Evolutionary conservation across 176 grass and related monocot species (phyloP), one percentile per base, ranked within the genome.

Genomic region (Bolboschoenus planiculmis): DNA sequence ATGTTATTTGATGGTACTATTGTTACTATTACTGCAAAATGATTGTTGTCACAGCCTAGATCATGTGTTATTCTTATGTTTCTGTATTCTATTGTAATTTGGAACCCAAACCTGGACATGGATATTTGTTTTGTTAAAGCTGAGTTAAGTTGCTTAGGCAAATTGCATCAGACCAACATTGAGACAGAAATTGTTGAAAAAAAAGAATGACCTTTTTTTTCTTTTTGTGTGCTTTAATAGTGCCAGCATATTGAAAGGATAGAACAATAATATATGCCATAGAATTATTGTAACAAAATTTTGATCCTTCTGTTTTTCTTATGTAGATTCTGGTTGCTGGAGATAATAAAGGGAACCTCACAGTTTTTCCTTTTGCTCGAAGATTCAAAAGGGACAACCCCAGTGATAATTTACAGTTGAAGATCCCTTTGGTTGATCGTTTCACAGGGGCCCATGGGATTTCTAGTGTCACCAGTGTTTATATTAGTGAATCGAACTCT

Each of bases 391-490:
- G 36, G 35, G 18, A 74, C 68, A 83, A 66, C 34, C 60, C 33
- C 43, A 59, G 10, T 75, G 71, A 78, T 83, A 73, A 64, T 18
- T 74, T 44, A 61, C 81, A 86, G 43, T 58, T 87, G 59, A 89
- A 88, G 84, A 85, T 93, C 47, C 47, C 84, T 88, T 46, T 84
- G 26, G 18, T 80, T 78, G 87, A 91, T 86, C 58, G 40, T 87
- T 98, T 98, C 85, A 98, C 89, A 94, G 90, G 95, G 65, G 95
- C 92, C 73, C 95, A 98, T 84, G 95, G 95, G 18, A 98, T 98
- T 93, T 94, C 90, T 76, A 93, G 85, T 82, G 92, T 98, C 79
- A 95, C 88, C 62, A 95, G 85, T 85, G 80, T 95, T 90, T 87
- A 59, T 85, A 87, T 93, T 85, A 83, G 72, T 70, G 83, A 71